These are phyloP conservation scores for Clavispora fructus DNA, from an alignment of 805 yeast species.

Conservation along the genomic window DNA sequence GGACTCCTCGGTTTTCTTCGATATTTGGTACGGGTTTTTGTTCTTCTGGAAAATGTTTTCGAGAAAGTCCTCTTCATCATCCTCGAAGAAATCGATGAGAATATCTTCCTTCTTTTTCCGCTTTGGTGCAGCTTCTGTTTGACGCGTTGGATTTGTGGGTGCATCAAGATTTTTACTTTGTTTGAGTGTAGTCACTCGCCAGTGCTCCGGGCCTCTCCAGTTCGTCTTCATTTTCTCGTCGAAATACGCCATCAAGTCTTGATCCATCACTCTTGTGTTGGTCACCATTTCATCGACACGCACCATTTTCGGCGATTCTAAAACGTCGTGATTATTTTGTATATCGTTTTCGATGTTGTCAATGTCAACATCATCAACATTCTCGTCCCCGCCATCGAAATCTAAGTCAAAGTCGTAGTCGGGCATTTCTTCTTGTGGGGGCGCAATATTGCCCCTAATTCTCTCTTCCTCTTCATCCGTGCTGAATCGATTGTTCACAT, in stretches of 20 bases:
- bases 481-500: conserved; percentile 33
- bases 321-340: neutral
- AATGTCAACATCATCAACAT: neutral
- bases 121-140: conserved; percentile 6
- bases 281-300: conserved; percentile 5
- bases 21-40: conserved; percentile 16
- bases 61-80: conserved; percentile 21
- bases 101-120: conserved; percentile 20
- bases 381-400: conserved; percentile 8
- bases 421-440: neutral
- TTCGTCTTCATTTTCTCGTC: conserved; percentile 63
- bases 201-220: conserved; percentile 92
- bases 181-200: conserved; percentile 60
- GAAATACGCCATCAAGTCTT: conserved; percentile 72
- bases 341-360: conserved; percentile 6
- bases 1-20: conserved; percentile 29
- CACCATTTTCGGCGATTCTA: conserved; percentile 8
- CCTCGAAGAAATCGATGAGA: conserved; percentile 27
- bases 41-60: conserved; percentile 32
- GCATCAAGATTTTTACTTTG: conserved; percentile 28
- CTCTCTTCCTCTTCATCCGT: conserved; percentile 10
- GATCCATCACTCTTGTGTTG: conserved; percentile 38
- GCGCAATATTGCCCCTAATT: neutral
- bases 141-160: neutral
- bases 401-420: conserved; percentile 21